Percentiles rank a stretch among this genome's conserved stretches.
Evolutionary conservation across 1,139 yeast species (phyloP).

Genomic region (Protomyces macrosporus): DNA sequence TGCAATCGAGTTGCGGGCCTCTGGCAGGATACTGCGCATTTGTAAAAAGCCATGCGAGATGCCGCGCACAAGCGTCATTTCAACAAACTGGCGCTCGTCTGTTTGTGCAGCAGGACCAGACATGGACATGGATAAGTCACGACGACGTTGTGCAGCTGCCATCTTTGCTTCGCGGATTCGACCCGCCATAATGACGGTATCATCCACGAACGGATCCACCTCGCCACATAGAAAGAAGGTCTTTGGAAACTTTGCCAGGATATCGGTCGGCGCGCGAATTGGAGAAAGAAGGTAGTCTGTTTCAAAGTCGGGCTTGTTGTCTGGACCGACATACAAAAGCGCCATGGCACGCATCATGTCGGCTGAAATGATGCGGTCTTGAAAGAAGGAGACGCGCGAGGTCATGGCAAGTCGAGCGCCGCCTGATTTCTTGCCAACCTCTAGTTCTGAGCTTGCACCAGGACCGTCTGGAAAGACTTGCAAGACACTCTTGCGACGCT

Average conservation of each 20-base stretch:
- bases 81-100: conserved; percentile 33
- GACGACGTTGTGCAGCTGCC: conserved; percentile 28
- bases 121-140: conserved; percentile 28
- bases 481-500: conserved; percentile 18
- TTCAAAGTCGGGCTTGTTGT: conserved; percentile 33
- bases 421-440: not conserved
- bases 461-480: conserved; percentile 13
- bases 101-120: conserved; percentile 5
- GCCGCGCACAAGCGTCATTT: conserved; percentile 41
- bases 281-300: conserved; percentile 35
- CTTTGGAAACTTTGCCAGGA: conserved; percentile 34
- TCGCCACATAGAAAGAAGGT: conserved; percentile 35
- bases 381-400: conserved; percentile 34
- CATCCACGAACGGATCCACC: conserved; percentile 35
- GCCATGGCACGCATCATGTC: conserved; percentile 35
- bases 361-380: conserved; percentile 34
- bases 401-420: conserved; percentile 33
- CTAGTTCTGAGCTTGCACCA: not conserved
- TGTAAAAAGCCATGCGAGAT: conserved; percentile 48
- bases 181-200: conserved; percentile 35
- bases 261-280: conserved; percentile 33
- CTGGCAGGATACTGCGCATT: conserved; percentile 43
- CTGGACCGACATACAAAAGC: conserved; percentile 34
- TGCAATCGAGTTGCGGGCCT: conserved; percentile 38
- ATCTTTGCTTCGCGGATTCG: conserved; percentile 43